Conservation (phyloP, 805 yeast species). For the Teunomyces lycoperdinae region DNA sequence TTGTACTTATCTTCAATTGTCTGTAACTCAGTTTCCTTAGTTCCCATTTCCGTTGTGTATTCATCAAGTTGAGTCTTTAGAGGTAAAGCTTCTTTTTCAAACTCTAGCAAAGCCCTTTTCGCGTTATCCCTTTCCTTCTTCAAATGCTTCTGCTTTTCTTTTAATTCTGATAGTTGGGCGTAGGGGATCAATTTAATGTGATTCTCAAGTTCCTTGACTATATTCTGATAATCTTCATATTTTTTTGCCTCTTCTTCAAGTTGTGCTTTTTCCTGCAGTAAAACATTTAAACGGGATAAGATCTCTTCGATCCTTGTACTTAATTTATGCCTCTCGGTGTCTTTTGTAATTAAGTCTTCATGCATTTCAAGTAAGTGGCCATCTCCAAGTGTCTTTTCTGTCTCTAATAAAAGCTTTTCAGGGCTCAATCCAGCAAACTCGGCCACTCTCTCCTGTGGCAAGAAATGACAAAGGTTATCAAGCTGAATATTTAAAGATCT, state of each 20-base stretch:
- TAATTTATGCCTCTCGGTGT: slow-evolving; percentile 34
- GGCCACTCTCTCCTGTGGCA: slow-evolving; percentile 94
- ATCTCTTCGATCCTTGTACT: slow-evolving; percentile 24
- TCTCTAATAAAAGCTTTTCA: slow-evolving; percentile 68
- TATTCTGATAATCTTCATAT: slow-evolving; percentile 45
- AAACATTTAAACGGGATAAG: slow-evolving; percentile 25
- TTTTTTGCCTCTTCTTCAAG: slow-evolving; percentile 46
- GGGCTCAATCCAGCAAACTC: slow-evolving; percentile 83
- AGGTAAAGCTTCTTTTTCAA: slow-evolving; percentile 23
- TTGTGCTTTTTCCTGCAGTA: slow-evolving; percentile 35
- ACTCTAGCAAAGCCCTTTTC: slow-evolving; percentile 27
- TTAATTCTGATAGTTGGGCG: slow-evolving; percentile 39
- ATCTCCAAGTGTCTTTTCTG: slow-evolving; percentile 75
- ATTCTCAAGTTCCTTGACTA: slow-evolving; percentile 35
- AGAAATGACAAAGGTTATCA: slow-evolving; percentile 87
- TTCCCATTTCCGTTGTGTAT: slow-evolving; percentile 6
- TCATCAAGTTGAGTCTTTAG: slow-evolving; percentile 12
- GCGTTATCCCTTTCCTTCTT: slow-evolving; percentile 36
- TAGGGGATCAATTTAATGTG: slow-evolving; percentile 42
- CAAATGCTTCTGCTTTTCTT: slow-evolving; percentile 27
- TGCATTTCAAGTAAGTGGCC: slow-evolving; percentile 58
- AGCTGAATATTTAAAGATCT: slow-evolving; percentile 68
- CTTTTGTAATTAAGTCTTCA: slow-evolving; percentile 51
- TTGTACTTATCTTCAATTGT: slow-evolving; percentile 4
- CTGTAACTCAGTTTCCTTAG: slow-evolving; percentile 8